Evolutionary conservation across 164 flowering plant species (phyloP), one percentile per base, ranked within the genome.

Genomic region (Stephania japonica): DNA sequence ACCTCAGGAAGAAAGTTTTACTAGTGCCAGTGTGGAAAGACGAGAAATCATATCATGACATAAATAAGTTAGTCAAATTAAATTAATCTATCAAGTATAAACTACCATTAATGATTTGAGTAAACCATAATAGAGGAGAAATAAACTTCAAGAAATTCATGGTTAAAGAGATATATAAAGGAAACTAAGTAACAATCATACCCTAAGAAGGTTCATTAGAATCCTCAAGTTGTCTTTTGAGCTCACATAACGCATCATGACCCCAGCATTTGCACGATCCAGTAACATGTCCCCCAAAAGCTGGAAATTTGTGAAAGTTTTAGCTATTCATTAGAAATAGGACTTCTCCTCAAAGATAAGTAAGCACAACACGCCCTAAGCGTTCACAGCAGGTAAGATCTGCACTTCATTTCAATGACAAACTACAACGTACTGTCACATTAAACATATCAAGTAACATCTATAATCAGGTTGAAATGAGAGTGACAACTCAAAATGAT

Each of bases 151-250:
- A 59, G 19, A 59, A 59, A 16, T 19, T 59, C 63, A 59, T 59
- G 21, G n/a, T 16, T 5, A 59, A 10, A 59, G 64, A 6, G n/a
- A 18, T 59, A 24, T 24, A 56, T 18, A 9, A 21, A 59, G 64
- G 8, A 47, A 68, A 68, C 5, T 41, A 59, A 3, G 65, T 65
- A 49, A 62, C 47, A 23, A 44, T n/a, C 79, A 68, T 90, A 96
- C 98, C 86, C 97, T 87, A 12, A 96, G 87, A 79, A 93, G 97
- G 86, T 90, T 93, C 99, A 96, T 96, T 32, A 92, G 84, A 75
- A 96, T 89, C 82, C 87, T 86, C 81, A 96, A 84, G 76, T 96
- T 93, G 49, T 91, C 95, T 79, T 82, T 88, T 65, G 98, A 96
- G 88, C 91, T 82, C 77, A 93, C 98, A 85, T 91, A 96, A 27